Evolutionary conservation across 192 early-diverging fungal genomes (phyloP).

Genomic region (Backusella parvicylindrica): DNA sequence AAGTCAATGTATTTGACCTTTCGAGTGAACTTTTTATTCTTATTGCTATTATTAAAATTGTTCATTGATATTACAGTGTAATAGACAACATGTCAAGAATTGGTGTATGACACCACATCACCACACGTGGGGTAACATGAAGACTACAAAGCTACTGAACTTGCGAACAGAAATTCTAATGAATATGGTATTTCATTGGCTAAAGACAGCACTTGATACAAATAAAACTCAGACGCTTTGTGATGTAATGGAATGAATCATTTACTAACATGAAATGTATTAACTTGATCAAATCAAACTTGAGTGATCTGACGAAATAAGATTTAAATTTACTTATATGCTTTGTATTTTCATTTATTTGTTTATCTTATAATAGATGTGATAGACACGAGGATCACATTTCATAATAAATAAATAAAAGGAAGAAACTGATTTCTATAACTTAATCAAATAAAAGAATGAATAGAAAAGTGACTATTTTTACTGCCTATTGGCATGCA

Average conservation of each 20-base stretch:
- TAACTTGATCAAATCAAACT: background rate
- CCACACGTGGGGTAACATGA: background rate
- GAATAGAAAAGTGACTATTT: background rate
- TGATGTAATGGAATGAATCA: background rate
- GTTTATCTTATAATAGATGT: background rate
- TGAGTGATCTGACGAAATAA: background rate
- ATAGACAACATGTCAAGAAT: background rate
- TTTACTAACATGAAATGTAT: background rate
- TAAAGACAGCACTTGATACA: background rate
- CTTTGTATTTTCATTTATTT: too few species aligned
- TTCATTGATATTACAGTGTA: too few species aligned
- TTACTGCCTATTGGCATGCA: background rate
- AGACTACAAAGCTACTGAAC: background rate
- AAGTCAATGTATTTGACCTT: too few species aligned
- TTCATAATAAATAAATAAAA: background rate
- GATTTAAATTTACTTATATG: too few species aligned
- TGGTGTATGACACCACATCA: background rate
- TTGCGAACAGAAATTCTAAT: background rate
- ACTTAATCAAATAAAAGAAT: background rate
- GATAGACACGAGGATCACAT: background rate
- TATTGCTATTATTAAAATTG: too few species aligned
- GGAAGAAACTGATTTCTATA: background rate
- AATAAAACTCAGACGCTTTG: background rate
- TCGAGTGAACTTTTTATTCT: background rate
- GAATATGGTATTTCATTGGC: background rate